Evolutionary conservation across 495 filamentous ascomycete species (phyloP), one percentile per base, ranked within the genome.

Genomic region (Podospora comata): DNA sequence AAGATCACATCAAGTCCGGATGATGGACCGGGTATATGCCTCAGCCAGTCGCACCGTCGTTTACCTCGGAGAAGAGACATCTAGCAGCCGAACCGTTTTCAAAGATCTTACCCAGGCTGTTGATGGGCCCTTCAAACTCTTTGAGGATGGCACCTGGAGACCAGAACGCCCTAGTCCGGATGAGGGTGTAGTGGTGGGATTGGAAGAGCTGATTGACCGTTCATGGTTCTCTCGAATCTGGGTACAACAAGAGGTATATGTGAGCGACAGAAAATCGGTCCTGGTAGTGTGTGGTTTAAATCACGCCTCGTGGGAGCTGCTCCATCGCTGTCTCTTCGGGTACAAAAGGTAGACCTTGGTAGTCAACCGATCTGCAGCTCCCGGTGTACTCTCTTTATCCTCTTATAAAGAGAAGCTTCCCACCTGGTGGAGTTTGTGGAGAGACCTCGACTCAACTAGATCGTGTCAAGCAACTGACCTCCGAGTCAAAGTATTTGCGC

Each of bases 231-330:
- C 5, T n/a, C 16, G 54, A 11, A 57, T 57, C 15, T 57, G 54
- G 16, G 54, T 57, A 5, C 7, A 13, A 18, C 54, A 57, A 57
- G 54, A 57, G 15, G 16, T 57, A 9, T 57, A 57, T 57, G 1
- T 23, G 7, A 57, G 54, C 15, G 18, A 57, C 5, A 7, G 18
- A 16, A 61, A 2, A 76, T 86, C 34, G 34, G 3, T 88, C 86
- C 5, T 57, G 16, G 54, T 57, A 6, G 18, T 57, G 54, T 57
- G 54, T 57, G 18, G 54, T 18, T 5, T 5, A 5, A 1, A 18
- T 7, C 9, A 7, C 5, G 54, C 54, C 5, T 5, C 16, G 15
- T 57, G 54, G 54, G 15, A 4, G 54, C 5, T 57, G 54, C 19
- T 57, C 0, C 5, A n/a, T 18, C 54, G 18, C 18, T 57, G 54